Evolutionary conservation across 305 asterid species (phyloP), one percentile per base, ranked within the genome.

Genomic region (Nicotiana rustica): DNA sequence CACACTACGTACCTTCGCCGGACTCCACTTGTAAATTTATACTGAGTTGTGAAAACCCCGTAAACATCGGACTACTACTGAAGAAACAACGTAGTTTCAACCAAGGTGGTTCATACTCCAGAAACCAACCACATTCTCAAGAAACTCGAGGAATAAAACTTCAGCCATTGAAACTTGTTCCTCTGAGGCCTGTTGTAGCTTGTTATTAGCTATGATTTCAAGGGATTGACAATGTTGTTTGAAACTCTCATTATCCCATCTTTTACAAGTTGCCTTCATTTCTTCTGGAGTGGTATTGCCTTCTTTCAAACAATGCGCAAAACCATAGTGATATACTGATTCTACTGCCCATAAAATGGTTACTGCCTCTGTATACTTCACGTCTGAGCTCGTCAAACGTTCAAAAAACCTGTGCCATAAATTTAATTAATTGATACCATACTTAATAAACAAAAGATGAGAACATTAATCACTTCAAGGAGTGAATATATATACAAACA

Each of bases 281-380:
- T 81, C 78, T 10, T 67, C 15, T 15, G 78, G 67, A 21, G 83
- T 49, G 2, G 0, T 55, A 12, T 36, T 49, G 6, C 8, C 83
- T 25, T 52, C 59, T 3, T 19, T 36, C 7, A 81, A 81, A 67
- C 78, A 67, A 2, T 67, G 57, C 9, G 0, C 38, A n/a, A 81
- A 81, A 25, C 78, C 33, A 41, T 19, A 35, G 59, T 81, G 17
- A 33, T 67, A 81, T n/a, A 81, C 67, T 29, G 13, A 47, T 52
- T 67, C 67, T 17, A 67, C 49, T 33, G 78, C 83, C 83, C 83
- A 81, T 9, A 81, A 66, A 47, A 81, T 67, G 13, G 78, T 33
- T 59, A 81, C 13, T 52, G 66, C 83, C 1, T 29, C 83, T 35
- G 55, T 6, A 41, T 67, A 81, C 13, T 52, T 65, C 19, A 8